Percentiles rank a stretch among this genome's conserved stretches.
Conservation (phyloP, 345 rosid species). For the Populus simonii region DNA sequence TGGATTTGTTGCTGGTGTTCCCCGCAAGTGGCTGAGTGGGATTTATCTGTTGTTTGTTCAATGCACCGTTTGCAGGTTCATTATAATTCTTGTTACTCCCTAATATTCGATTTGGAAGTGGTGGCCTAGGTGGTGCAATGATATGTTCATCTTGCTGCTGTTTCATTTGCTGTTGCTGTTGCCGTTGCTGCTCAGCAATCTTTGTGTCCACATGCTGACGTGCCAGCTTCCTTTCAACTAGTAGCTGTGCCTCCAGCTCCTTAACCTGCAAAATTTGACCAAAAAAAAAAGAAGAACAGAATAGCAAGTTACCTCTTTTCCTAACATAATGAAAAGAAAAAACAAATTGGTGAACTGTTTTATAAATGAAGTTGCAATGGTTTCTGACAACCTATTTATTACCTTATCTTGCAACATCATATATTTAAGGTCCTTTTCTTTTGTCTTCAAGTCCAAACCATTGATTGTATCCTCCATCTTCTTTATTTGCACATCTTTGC, state of each 20-base stretch:
- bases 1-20: conserved; percentile 38
- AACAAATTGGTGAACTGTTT: neutral
- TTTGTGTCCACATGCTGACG: conserved; percentile 91
- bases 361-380: neutral
- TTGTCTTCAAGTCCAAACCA: conserved; percentile 65
- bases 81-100: conserved; percentile 39
- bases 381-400: neutral
- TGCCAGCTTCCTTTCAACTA: conserved; percentile 88
- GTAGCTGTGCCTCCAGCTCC: conserved; percentile 86
- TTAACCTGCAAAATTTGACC: conserved; percentile 49
- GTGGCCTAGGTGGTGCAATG: conserved; percentile 43
- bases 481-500: conserved; percentile 77
- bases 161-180: conserved; percentile 40
- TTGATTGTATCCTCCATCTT: conserved; percentile 79
- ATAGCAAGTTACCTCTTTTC: neutral
- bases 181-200: conserved; percentile 59
- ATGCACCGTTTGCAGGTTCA: conserved; percentile 27
- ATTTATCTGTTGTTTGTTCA: conserved; percentile 41
- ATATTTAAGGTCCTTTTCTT: conserved; percentile 72
- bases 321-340: neutral
- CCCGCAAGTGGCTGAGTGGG: conserved; percentile 33
- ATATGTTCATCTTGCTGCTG: conserved; percentile 51
- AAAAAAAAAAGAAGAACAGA: neutral
- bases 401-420: conserved; percentile 88
- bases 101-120: conserved; percentile 45